phyloP scores from a whole-genome alignment of 2,329 filamentous ascomycete species.

The Paecilomyces sp. region DNA sequence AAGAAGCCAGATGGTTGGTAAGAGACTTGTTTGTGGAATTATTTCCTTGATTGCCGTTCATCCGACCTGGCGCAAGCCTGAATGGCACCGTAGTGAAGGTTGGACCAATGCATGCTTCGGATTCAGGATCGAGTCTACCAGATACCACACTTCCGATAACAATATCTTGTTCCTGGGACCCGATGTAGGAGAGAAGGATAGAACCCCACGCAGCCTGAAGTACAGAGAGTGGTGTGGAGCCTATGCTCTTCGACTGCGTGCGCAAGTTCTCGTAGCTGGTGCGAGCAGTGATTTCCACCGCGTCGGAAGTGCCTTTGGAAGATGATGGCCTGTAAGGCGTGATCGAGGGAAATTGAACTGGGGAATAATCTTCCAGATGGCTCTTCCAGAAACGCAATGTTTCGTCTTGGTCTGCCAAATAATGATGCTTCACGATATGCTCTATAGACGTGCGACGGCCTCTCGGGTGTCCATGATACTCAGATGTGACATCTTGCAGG shows the following conservation, averaged over 20 bases:
- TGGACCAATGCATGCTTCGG: constrained; percentile 21
- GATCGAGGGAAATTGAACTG: constrained; percentile 16
- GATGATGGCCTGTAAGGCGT: constrained; percentile 12
- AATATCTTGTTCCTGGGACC: constrained; percentile 25
- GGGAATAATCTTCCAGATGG: constrained; percentile 13
- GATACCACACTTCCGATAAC: constrained; percentile 29
- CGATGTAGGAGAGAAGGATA: constrained; percentile 25
- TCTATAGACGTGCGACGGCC: constrained; percentile 15
- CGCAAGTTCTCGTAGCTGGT: constrained; percentile 19
- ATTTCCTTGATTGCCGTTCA: constrained; percentile 7
- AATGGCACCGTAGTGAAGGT: constrained; percentile 28
- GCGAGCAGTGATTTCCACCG: constrained; percentile 15
- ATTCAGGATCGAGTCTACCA: constrained; percentile 17
- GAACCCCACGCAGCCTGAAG: constrained; percentile 31
- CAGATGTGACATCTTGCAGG: constrained; percentile 21
- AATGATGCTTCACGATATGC: constrained; percentile 19
- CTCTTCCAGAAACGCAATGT: constrained; percentile 16
- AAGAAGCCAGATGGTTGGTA: constrained; percentile 16
- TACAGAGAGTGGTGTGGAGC: constrained; percentile 24
- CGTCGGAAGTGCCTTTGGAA: constrained; percentile 6
- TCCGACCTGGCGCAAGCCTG: constrained; percentile 16
- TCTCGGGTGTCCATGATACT: constrained; percentile 8
- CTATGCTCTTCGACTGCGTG: constrained; percentile 19
- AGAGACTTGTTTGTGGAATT: constrained; percentile 14
- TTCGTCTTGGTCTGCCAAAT: constrained; percentile 11